Evolutionary conservation across 495 filamentous ascomycete genomes (phyloP).

Genomic region (Penicillium paradoxum): DNA sequence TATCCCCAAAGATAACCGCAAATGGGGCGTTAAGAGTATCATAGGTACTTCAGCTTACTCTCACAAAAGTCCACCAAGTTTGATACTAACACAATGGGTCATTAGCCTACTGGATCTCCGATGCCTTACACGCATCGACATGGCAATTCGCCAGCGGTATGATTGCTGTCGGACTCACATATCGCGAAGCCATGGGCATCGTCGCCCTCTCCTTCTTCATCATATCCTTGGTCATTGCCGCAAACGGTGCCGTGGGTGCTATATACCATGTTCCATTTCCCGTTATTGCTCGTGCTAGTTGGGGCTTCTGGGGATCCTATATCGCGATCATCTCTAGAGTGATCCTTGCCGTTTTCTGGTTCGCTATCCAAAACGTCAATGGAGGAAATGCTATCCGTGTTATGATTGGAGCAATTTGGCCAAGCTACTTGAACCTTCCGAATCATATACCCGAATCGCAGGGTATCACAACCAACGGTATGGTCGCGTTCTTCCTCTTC

Average conservation of each 20-base stretch:
- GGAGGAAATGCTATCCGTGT: constrained; percentile 60
- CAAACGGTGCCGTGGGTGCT: constrained; percentile 59
- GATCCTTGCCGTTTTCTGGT: constrained; percentile 68
- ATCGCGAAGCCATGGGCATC: constrained; percentile 55
- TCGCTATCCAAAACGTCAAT: constrained; percentile 63
- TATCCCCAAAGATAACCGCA: constrained; percentile 32
- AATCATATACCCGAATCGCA: constrained; percentile 52
- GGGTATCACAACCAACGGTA: constrained; percentile 60
- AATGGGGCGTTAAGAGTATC: constrained; percentile 41
- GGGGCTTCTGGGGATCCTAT: constrained; percentile 66
- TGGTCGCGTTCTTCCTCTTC: constrained; percentile 61
- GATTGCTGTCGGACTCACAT: constrained; percentile 58
- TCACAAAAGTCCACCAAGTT: not conserved
- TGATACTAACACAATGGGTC: not conserved
- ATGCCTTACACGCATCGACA: constrained; percentile 56
- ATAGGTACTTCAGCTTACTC: constrained; percentile 18
- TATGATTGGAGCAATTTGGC: constrained; percentile 67
- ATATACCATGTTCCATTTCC: constrained; percentile 65
- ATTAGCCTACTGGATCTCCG: constrained; percentile 59
- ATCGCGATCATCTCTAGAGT: constrained; percentile 62
- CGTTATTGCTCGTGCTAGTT: constrained; percentile 59
- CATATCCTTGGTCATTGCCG: constrained; percentile 57
- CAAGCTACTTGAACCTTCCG: constrained; percentile 50
- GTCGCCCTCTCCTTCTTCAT: constrained; percentile 59
- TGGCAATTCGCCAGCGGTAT: constrained; percentile 60